Evolutionary conservation across 495 filamentous ascomycete genomes (phyloP).

Genomic region (Staphylotrichum longicolle): DNA sequence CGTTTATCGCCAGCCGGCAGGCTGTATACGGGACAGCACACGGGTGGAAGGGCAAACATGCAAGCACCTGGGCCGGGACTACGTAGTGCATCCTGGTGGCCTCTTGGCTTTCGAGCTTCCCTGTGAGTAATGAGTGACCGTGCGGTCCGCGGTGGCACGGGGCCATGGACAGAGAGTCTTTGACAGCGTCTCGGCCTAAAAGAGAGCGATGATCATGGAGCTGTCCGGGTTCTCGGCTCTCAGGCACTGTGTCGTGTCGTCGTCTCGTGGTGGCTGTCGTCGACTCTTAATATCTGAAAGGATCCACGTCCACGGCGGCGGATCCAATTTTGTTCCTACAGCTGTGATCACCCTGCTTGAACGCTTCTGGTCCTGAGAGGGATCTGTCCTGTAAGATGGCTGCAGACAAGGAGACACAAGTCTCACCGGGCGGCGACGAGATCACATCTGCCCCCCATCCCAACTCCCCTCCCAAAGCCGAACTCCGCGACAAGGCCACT

Average conservation of each 20-base stretch:
- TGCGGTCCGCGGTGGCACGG: too few relatives aligned
- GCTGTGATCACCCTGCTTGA: not conserved
- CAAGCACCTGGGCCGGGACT: not conserved
- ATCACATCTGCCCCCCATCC: slow-evolving; percentile 26
- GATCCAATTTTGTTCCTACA: not conserved
- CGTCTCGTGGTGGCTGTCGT: too few relatives aligned
- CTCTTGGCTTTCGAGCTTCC: not conserved
- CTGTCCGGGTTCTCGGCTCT: not conserved
- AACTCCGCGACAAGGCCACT: slow-evolving; percentile 38
- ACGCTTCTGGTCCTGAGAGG: not conserved
- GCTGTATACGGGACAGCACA: not conserved
- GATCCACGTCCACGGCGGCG: slow-evolving; percentile 1
- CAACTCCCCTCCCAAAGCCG: not conserved
- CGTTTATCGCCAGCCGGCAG: not conserved
- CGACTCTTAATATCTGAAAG: not conserved
- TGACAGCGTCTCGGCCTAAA: not conserved
- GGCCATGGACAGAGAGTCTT: too few relatives aligned
- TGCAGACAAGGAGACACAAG: not conserved
- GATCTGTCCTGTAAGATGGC: not conserved
- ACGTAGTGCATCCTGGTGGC: not conserved
- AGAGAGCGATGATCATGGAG: not conserved
- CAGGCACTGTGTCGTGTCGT: too few relatives aligned
- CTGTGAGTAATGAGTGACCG: too few relatives aligned
- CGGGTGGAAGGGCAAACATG: not conserved
- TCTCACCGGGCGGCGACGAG: slow-evolving; percentile 16